Percentiles rank a stretch among this genome's conserved stretches.
These are phyloP conservation scores for Chlorella ohadii DNA, from an alignment of 139 green algal genomes.

Conservation along the genomic window DNA sequence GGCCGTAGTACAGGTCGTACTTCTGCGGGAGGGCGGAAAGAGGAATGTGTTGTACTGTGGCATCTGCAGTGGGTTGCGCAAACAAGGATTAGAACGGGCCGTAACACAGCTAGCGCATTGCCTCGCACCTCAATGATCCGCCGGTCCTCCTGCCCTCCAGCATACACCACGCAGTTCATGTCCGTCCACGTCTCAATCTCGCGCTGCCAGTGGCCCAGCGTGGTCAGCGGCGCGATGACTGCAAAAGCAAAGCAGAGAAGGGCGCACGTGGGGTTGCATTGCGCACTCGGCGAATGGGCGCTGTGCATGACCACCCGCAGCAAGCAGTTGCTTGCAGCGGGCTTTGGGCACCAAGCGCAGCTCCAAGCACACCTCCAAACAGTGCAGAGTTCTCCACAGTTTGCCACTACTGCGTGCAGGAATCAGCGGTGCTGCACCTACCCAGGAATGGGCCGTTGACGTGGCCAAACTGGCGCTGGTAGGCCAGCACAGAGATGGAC, in stretches of 20 bases:
- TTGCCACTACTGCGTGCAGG: too few relatives aligned
- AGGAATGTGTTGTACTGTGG: too few relatives aligned
- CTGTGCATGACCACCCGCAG: too few relatives aligned
- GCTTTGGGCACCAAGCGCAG: too few relatives aligned
- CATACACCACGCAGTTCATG: constrained; percentile 89
- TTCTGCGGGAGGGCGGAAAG: constrained; percentile 61
- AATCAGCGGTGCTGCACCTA: background rate
- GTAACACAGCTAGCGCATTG: too few relatives aligned
- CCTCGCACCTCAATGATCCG: constrained; percentile 59
- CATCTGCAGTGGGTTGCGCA: too few relatives aligned
- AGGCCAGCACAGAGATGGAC: constrained; percentile 78
- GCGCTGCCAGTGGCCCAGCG: constrained; percentile 92
- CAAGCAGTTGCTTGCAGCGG: too few relatives aligned
- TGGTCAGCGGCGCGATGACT: constrained; percentile 93
- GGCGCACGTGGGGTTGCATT: background rate
- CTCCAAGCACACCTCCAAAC: too few relatives aligned
- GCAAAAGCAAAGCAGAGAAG: background rate
- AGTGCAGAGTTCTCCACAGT: too few relatives aligned
- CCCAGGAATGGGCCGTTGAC: constrained; percentile 81
- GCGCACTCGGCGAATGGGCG: too few relatives aligned
- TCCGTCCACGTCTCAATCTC: constrained; percentile 92
- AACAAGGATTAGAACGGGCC: too few relatives aligned
- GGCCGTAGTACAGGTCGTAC: constrained; percentile 53
- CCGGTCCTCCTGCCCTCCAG: constrained; percentile 68
- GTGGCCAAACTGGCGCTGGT: constrained; percentile 61